A percentile compares a stretch with the other conserved stretches of the same genome.
phyloP scores from a whole-genome alignment of 75 land plant genomes.

The Selaginella moellendorffii region DNA sequence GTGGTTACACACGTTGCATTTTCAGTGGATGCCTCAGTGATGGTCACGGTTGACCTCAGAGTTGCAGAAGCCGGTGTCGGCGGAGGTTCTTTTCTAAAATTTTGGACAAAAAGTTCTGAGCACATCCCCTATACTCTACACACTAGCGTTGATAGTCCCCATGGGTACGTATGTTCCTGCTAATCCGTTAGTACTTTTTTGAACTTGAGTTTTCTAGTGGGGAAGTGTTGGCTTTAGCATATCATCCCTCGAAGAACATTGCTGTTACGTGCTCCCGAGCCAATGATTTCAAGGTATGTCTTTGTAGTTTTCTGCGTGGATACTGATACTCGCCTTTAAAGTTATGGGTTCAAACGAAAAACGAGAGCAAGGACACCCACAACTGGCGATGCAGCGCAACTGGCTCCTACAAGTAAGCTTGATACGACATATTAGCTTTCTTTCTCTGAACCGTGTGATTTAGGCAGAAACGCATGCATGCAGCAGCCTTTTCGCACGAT shows the following conservation, averaged over 20 bases:
- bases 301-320: not conserved
- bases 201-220: not conserved
- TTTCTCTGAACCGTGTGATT: too few relatives aligned
- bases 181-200: not conserved
- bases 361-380: not conserved
- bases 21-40: conserved; percentile 55
- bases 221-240: conserved; percentile 45
- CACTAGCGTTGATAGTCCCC: conserved; percentile 66
- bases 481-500: conserved; percentile 74
- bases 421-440: too few relatives aligned
- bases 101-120: conserved; percentile 37
- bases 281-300: conserved; percentile 60
- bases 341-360: conserved; percentile 18
- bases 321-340: not conserved
- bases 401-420: conserved; percentile 83
- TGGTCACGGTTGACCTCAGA: conserved; percentile 64
- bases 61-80: conserved; percentile 55
- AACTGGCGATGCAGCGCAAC: conserved; percentile 77
- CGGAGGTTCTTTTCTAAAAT: conserved; percentile 49
- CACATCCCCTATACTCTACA: conserved; percentile 32
- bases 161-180: conserved; percentile 29
- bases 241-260: conserved; percentile 43
- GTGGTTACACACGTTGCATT: conserved; percentile 44
- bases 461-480: conserved; percentile 60
- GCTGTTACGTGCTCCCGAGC: conserved; percentile 61